Evolutionary conservation across 257 asterid genomes (phyloP), one percentile per base, ranked within the genome.

Genomic region (Gentiana straminea): DNA sequence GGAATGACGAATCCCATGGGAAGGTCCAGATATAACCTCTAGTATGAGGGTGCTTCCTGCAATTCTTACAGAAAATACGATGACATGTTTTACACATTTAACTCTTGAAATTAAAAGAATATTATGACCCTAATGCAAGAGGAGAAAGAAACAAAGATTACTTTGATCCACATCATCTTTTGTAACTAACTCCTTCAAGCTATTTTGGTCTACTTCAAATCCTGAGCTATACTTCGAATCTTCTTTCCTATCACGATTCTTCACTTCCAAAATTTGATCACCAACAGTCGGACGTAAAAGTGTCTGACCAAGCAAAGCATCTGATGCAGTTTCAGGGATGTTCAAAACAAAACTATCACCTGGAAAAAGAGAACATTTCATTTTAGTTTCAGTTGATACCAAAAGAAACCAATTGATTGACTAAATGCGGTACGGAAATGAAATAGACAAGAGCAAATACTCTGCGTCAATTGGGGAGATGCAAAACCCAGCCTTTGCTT

Each of bases 21-120:
- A 83, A 73, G 95, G 95, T 62, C 98, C 98, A 6, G 92, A 76
- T 64, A 83, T 77, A 57, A 87, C 95, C 83, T 91, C 98, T 82
- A 91, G 81, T 79, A 55, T 62, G 65, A 91, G 92, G 69, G 66
- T 60, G 77, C 86, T 87, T 78, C 92, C 98, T 91, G 96, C 96
- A 91, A 84, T 81, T 87, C 94, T 84, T 84, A 84, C 79, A 82
- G 78, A 70, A 73, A 74, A 63, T 70, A 77, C 81, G 92, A 86
- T 82, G 79, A 75, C 76, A 74, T 69, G 77, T 65, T 79, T 81
- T 75, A 76, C 79, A 78, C 60, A 71, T 51, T 68, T 71, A 38
- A 72, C 69, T 62, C 62, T 69, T 52, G 60, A 71, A 64, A 55
- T 54, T 32, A 64, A 61, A 37, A 59, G 58, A 45, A 47, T 44